Conservation (phyloP, 257 asterid genomes). For the Parsonsia alboflavescens region DNA sequence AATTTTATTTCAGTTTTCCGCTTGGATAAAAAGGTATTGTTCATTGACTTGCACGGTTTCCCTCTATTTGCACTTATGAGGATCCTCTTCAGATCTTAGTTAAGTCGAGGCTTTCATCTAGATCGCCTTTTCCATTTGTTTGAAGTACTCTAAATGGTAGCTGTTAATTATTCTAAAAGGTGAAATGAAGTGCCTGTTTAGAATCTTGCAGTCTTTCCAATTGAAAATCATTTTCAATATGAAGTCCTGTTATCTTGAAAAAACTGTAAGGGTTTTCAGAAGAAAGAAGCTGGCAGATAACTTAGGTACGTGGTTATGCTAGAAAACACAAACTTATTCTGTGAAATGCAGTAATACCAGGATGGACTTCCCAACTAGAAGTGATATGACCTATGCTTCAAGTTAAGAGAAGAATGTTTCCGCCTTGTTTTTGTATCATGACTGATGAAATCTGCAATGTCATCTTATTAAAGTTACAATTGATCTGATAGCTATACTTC, state of each 20-base stretch:
- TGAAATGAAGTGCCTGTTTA: not conserved
- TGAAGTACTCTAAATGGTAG: not conserved
- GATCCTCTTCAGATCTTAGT: not conserved
- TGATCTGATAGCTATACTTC: not conserved
- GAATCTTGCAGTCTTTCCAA: not conserved
- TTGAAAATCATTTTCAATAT: not conserved
- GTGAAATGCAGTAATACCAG: not conserved
- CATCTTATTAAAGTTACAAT: not conserved
- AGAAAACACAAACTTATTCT: not conserved
- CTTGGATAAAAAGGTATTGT: not conserved
- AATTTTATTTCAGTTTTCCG: not conserved
- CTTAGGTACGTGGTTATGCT: not conserved
- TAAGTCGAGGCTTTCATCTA: not conserved
- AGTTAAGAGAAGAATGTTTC: not conserved
- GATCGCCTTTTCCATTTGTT: constrained; percentile 8
- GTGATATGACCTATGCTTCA: not conserved
- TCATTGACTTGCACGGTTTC: not conserved
- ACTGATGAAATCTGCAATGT: not conserved
- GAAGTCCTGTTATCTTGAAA: not conserved
- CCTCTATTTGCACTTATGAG: not conserved
- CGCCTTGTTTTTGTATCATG: not conserved
- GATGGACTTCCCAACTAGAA: not conserved
- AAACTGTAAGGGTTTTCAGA: not conserved
- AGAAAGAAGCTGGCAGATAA: not conserved
- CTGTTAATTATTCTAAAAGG: not conserved